These are phyloP conservation scores for Fraxinus xanthoxyloides DNA, from an alignment of 305 asterid species.

Conservation along the genomic window DNA sequence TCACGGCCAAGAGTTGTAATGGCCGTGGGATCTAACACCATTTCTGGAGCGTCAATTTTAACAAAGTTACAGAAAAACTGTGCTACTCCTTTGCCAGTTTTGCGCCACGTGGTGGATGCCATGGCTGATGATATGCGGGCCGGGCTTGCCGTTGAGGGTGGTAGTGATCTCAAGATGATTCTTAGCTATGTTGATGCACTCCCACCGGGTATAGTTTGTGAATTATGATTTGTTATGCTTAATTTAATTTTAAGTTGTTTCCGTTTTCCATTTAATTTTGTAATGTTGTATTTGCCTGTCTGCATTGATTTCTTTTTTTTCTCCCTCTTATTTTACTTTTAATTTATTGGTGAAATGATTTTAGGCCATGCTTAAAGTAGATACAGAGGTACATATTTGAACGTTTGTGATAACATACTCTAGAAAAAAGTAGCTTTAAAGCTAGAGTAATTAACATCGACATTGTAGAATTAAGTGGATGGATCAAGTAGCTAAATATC, in stretches of 20 bases:
- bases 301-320: not conserved
- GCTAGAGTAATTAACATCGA: not conserved
- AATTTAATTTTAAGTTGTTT: not conserved
- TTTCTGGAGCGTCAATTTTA: conserved; percentile 44
- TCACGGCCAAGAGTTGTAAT: conserved; percentile 36
- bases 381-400: not conserved
- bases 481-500: not conserved
- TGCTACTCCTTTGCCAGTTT: conserved; percentile 65
- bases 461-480: not conserved
- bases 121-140: conserved; percentile 77
- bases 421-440: not conserved
- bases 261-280: not conserved
- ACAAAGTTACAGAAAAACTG: conserved; percentile 62
- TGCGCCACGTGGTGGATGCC: conserved; percentile 70
- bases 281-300: not conserved
- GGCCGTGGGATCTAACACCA: conserved; percentile 41
- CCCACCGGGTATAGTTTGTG: conserved; percentile 59
- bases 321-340: not conserved
- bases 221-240: not conserved
- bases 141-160: conserved; percentile 59
- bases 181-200: conserved; percentile 70
- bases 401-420: not conserved
- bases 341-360: not conserved
- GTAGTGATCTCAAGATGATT: conserved; percentile 76
- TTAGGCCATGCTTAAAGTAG: not conserved